A percentile compares a stretch with the other conserved stretches of the same genome.
Conservation (phyloP, 768 basidiomycete species). For the Mycena amicta region DNA sequence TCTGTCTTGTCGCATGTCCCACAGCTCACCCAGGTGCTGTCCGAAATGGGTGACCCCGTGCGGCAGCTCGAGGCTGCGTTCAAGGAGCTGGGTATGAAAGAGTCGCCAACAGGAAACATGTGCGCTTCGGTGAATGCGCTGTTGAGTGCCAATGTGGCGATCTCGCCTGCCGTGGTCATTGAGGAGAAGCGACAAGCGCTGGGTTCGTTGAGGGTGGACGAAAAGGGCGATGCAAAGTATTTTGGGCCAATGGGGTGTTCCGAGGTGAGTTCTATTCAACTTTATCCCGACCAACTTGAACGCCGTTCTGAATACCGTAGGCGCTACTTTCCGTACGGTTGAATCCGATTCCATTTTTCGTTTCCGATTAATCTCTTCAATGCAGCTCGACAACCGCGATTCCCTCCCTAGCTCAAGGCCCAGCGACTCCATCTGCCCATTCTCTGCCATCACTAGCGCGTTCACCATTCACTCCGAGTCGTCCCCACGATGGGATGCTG, state of each 20-base stretch:
- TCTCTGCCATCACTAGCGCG: slow-evolving; percentile 17
- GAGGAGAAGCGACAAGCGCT: too few species aligned
- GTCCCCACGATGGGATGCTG: slow-evolving; percentile 22
- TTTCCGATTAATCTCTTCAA: slow-evolving; percentile 5
- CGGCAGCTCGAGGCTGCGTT: slow-evolving; percentile 45
- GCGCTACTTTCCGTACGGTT: too few species aligned
- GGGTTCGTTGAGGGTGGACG: too few species aligned
- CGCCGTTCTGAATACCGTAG: too few species aligned
- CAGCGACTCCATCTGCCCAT: too few species aligned
- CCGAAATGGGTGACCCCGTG: slow-evolving; percentile 47
- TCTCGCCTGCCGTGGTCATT: slow-evolving; percentile 41
- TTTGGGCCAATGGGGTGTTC: too few species aligned
- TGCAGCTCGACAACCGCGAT: neutral
- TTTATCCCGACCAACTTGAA: too few species aligned
- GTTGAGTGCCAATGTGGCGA: slow-evolving; percentile 48
- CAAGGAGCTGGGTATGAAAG: too few species aligned
- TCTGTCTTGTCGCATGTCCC: slow-evolving; percentile 45
- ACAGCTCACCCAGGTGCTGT: slow-evolving; percentile 37
- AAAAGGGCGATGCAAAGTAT: too few species aligned
- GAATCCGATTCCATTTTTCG: slow-evolving; percentile 47
- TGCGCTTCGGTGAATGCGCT: too few species aligned
- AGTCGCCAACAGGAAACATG: too few species aligned
- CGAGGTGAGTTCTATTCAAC: too few species aligned
- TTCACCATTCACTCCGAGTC: slow-evolving; percentile 32
- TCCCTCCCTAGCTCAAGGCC: slow-evolving; percentile 13